Conservation (phyloP, 2,329 filamentous ascomycete genomes). For the Cladophialophora carrionii region DNA sequence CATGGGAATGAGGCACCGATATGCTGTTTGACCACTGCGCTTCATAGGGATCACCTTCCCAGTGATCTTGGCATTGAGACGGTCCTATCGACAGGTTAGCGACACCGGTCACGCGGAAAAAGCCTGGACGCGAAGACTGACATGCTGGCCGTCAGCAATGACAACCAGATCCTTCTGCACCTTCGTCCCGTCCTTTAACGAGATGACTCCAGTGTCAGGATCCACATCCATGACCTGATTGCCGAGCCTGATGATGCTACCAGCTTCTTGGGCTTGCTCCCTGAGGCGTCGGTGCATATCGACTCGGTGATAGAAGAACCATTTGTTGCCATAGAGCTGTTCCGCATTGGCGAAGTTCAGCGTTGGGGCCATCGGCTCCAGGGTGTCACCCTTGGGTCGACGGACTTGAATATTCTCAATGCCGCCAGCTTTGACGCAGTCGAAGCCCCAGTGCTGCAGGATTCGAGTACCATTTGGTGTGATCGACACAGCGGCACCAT, state of each 20-base stretch:
- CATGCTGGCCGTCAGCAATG: slow-evolving; percentile 42
- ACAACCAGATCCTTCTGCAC: slow-evolving; percentile 47
- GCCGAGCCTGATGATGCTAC: slow-evolving; percentile 37
- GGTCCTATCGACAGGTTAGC: slow-evolving; percentile 28
- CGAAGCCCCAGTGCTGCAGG: slow-evolving; percentile 40
- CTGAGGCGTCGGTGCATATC: slow-evolving; percentile 49
- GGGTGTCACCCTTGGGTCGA: slow-evolving; percentile 37
- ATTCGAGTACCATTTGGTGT: slow-evolving; percentile 42
- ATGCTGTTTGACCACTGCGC: slow-evolving; percentile 37
- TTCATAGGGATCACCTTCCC: slow-evolving; percentile 37
- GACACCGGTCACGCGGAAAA: slow-evolving; percentile 17
- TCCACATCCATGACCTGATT: slow-evolving; percentile 40
- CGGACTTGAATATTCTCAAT: slow-evolving; percentile 38
- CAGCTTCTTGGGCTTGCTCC: slow-evolving; percentile 40
- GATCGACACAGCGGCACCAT: slow-evolving; percentile 43
- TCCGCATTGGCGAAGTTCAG: slow-evolving; percentile 34
- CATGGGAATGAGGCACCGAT: slow-evolving; percentile 39
- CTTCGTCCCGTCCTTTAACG: slow-evolving; percentile 41
- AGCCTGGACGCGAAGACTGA: slow-evolving; percentile 35
- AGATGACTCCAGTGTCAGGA: slow-evolving; percentile 39
- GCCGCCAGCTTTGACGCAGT: slow-evolving; percentile 37
- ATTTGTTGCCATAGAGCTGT: slow-evolving; percentile 36
- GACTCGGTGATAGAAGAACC: slow-evolving; percentile 47
- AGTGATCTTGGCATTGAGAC: slow-evolving; percentile 36
- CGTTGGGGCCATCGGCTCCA: slow-evolving; percentile 38